Evolutionary conservation across 257 asterid genomes (phyloP), one percentile per base, ranked within the genome.

Genomic region (Solanum chiquidenum): DNA sequence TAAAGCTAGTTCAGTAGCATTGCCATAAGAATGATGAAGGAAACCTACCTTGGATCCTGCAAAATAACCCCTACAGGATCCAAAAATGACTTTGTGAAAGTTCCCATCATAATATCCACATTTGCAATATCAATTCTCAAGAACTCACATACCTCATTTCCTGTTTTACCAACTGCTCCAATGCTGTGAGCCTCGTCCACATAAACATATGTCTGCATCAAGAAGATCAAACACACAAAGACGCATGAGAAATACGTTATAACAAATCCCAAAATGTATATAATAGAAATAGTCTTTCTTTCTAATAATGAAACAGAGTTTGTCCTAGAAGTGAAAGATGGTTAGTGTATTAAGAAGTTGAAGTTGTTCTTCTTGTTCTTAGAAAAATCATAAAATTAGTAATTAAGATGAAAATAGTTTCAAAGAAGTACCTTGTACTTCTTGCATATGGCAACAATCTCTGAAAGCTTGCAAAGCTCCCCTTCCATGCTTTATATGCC

Each of bases 401-500:
- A 18, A 52, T 34, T 4, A 72, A 73, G 16, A 73, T 35, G 82
- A 73, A 73, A 33, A 35, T 35, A 73, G 49, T 10, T 73, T 46
- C 68, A 80, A 79, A 16, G 85, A 46, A 55, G 73, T 91, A 96
- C 99, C 98, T 95, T 95, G 94, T 94, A 96, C 91, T 97, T 96
- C 92, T 97, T 97, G 97, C 99, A 96, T 90, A 96, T 91, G 85
- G 97, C 89, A 83, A 97, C 98, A 88, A 97, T 94, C 92, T 97
- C 99, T 71, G 99, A 98, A 89, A 97, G 96, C 86, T 96, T 90
- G 94, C 99, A 97, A 49, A 97, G 93, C 89, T 97, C 99, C 76
- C 99, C 99, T 89, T 97, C 99, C 99, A 97, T 97, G 91, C 99
- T 96, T 91, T 97, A 97, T 88, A 97, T 97, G 72, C 99, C 99